Conservation (phyloP, 257 asterid genomes). For the Fraxinus quadrangulata region DNA sequence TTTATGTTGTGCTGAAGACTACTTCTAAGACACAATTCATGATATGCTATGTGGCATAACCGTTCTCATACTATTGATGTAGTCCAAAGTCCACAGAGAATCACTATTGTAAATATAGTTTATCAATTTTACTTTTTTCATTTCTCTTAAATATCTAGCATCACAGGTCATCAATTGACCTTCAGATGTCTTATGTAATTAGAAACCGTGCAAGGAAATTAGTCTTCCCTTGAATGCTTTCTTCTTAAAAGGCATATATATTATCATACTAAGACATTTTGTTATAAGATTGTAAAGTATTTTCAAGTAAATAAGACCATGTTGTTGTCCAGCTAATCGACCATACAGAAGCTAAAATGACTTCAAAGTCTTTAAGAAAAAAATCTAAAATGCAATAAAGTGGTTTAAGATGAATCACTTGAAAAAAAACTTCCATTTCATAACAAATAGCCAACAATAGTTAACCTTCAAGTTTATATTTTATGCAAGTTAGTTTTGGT, state of each 20-base stretch:
- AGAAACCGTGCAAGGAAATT: neutral
- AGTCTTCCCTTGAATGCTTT: neutral
- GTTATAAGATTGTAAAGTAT: neutral
- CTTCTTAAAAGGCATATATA: neutral
- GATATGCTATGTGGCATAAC: neutral
- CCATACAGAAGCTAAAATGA: neutral
- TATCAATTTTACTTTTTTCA: neutral
- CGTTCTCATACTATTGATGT: neutral
- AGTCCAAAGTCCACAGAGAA: neutral
- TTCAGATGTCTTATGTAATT: neutral
- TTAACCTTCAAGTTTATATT: neutral
- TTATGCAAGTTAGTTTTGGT: neutral
- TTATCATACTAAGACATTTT: neutral
- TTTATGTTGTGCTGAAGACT: neutral
- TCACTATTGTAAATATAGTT: neutral
- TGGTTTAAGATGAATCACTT: neutral
- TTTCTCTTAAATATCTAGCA: neutral
- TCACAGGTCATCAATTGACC: neutral
- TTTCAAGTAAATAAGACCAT: neutral
- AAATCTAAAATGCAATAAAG: neutral
- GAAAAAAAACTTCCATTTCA: no score
- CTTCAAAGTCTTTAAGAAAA: neutral
- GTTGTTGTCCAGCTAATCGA: neutral
- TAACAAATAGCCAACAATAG: neutral
- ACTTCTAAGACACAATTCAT: neutral